Conservation (phyloP, 164 flowering plant species). For the Vitis amurensis region DNA sequence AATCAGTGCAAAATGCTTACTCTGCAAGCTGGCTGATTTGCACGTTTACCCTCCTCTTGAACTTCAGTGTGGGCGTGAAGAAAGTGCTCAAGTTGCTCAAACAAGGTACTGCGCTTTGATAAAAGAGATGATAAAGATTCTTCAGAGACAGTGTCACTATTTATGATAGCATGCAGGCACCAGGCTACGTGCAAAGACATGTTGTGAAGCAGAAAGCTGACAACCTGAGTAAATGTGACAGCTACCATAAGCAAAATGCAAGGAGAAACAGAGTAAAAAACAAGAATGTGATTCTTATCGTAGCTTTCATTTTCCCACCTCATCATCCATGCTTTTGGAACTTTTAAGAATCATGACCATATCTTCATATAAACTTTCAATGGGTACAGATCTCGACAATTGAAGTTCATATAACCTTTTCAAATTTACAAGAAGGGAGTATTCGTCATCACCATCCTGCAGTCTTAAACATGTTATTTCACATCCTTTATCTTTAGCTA, state of each 20-base stretch:
- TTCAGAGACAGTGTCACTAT: conserved; percentile 57
- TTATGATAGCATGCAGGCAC: conserved; percentile 62
- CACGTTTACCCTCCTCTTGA: conserved; percentile 33
- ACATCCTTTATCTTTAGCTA: neutral
- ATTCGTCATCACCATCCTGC: conserved; percentile 93
- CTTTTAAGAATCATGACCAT: conserved; percentile 41
- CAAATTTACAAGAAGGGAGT: conserved; percentile 85
- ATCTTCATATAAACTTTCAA: conserved; percentile 68
- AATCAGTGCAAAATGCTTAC: conserved; percentile 42
- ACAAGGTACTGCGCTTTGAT: conserved; percentile 64
- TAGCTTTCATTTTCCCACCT: conserved; percentile 45
- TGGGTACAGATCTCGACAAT: conserved; percentile 57
- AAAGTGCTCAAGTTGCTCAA: conserved; percentile 63
- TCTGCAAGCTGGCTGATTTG: conserved; percentile 67
- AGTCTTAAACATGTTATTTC: conserved; percentile 15
- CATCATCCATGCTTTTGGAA: conserved; percentile 62
- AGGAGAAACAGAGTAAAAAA: neutral
- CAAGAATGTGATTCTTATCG: neutral
- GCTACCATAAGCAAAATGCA: conserved; percentile 1
- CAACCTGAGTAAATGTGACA: conserved; percentile 53
- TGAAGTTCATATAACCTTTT: conserved; percentile 95
- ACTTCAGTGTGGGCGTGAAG: conserved; percentile 35
- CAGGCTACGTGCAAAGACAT: conserved; percentile 87
- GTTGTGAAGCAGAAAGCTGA: conserved; percentile 78
- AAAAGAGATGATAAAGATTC: conserved; percentile 60